A percentile compares a stretch with the other conserved stretches of the same genome.
Conservation (phyloP, 352 stramenopile genomes). For the Globisporangium mamillatum region DNA sequence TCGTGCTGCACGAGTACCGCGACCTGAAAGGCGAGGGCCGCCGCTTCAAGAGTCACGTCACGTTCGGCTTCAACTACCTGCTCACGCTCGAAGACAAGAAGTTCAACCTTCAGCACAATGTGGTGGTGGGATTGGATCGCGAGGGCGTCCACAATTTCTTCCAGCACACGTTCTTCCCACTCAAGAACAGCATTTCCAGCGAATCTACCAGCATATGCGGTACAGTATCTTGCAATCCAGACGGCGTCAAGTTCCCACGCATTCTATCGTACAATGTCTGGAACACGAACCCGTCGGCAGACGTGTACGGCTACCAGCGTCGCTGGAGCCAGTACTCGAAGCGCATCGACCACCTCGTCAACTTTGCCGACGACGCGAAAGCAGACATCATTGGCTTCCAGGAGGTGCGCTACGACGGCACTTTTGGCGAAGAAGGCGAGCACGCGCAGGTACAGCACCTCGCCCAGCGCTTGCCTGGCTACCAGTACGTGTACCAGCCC, state of each 20-base stretch:
- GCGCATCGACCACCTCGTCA: constrained; percentile 68
- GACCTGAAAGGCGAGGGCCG: constrained; percentile 29
- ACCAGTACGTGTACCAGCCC: constrained; percentile 85
- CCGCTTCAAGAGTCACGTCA: constrained; percentile 65
- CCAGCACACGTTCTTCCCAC: constrained; percentile 54
- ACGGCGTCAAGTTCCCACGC: constrained; percentile 25
- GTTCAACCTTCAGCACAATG: constrained; percentile 50
- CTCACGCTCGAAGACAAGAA: constrained; percentile 59
- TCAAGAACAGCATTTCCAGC: constrained; percentile 13
- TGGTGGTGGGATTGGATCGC: constrained; percentile 69
- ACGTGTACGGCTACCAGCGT: constrained; percentile 52
- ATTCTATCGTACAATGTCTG: constrained; percentile 89
- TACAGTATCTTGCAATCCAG: neutral
- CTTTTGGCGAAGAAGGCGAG: constrained; percentile 55
- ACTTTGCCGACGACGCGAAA: constrained; percentile 42
- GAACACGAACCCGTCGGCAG: constrained; percentile 83
- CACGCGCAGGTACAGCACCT: constrained; percentile 84
- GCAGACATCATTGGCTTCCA: constrained; percentile 85
- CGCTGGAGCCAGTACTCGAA: constrained; percentile 78
- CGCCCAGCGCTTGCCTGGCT: constrained; percentile 48
- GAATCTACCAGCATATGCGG: neutral
- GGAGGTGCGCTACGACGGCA: constrained; percentile 81
- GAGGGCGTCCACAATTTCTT: constrained; percentile 70
- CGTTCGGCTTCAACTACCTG: constrained; percentile 40
- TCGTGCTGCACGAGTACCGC: constrained; percentile 54